Evolutionary conservation across 805 yeast genomes (phyloP), one percentile per base, ranked within the genome.

Genomic region (Saturnispora besseyi): DNA sequence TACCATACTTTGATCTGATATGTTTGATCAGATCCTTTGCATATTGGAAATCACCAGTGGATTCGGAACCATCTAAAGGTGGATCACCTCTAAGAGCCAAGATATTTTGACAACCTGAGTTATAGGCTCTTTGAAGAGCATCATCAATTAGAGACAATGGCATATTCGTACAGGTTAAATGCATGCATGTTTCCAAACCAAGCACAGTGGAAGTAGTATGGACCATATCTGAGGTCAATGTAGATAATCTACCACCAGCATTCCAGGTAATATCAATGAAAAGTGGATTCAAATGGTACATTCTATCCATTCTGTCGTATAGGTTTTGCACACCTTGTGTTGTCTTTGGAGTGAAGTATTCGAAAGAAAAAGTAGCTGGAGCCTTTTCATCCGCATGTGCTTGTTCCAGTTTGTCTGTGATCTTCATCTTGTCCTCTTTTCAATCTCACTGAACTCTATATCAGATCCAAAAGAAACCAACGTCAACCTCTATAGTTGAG

Each of bases 181-280:
- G 99, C 96, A 93, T 90, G 65, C 98, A 93, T 0, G 98, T 91
- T 61, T 91, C 98, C 53, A 91, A 72, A 8, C 97, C 97, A 49
- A 90, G 72, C 3, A 88, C 90, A 2, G 90, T 81, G 58, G 90
- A 96, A 0, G 97, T 79, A 3, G 95, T 88, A 57, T 88, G 78
- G 5, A 93, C 95, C 78, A 93, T 83, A 57, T 93, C 98, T 33
- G 89, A 84, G 24, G 99, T 89, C 55, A 89, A 70, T 41, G 81
- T 79, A 5, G 95, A 82, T 45, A 84, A 68, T 44, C 95, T 76
- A 5, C 98, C 98, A 38, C 99, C 99, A 3, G 99, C 99, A 62
- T 91, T 91, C 99, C 99, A 93, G 1, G 99, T 93, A 55, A 93
- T 86, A 63, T 93, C 99, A 52, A 93, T 82, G 66, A 93, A 93